These are phyloP conservation scores for Penicillium maclennaniae DNA, from an alignment of 495 filamentous ascomycete genomes.

Conservation along the genomic window DNA sequence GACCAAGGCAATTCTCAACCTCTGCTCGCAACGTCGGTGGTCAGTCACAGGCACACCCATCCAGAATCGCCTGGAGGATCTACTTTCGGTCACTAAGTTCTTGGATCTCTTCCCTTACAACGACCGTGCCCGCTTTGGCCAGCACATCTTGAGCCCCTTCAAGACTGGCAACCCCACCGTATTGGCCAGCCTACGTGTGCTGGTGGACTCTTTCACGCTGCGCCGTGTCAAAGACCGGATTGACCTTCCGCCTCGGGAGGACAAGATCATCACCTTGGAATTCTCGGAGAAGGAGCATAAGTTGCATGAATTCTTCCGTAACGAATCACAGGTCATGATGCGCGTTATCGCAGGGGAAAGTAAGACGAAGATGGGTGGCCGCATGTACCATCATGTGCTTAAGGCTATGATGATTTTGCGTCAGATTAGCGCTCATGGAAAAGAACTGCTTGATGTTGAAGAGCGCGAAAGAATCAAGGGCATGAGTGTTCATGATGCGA, in stretches of 20 bases:
- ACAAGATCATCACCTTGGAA: conserved; percentile 61
- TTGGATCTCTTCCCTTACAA: conserved; percentile 83
- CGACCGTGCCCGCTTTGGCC: conserved; percentile 65
- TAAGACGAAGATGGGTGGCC: conserved; percentile 67
- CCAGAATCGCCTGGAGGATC: conserved; percentile 88
- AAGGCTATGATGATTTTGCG: conserved; percentile 88
- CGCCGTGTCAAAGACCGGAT: conserved; percentile 92
- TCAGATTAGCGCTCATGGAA: conserved; percentile 85
- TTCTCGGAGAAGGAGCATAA: conserved; percentile 53
- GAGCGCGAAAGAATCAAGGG: conserved; percentile 77
- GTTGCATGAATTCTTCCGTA: conserved; percentile 59
- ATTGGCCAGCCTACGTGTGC: conserved; percentile 77
- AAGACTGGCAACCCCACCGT: conserved; percentile 73
- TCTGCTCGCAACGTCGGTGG: conserved; percentile 83
- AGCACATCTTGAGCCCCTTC: conserved; percentile 78
- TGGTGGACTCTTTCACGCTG: conserved; percentile 88
- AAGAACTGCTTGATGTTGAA: conserved; percentile 77
- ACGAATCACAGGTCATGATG: conserved; percentile 60
- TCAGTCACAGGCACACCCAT: conserved; percentile 92
- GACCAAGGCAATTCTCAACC: conserved; percentile 77
- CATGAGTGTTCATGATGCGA: conserved; percentile 72
- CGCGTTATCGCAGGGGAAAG: conserved; percentile 48
- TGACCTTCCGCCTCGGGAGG: conserved; percentile 68
- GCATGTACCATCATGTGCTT: conserved; percentile 81
- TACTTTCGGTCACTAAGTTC: conserved; percentile 87